Percentiles rank a stretch among this genome's conserved stretches.
Evolutionary conservation across 2,329 filamentous ascomycete species (phyloP).

Genomic region (Grosmannia huntii): DNA sequence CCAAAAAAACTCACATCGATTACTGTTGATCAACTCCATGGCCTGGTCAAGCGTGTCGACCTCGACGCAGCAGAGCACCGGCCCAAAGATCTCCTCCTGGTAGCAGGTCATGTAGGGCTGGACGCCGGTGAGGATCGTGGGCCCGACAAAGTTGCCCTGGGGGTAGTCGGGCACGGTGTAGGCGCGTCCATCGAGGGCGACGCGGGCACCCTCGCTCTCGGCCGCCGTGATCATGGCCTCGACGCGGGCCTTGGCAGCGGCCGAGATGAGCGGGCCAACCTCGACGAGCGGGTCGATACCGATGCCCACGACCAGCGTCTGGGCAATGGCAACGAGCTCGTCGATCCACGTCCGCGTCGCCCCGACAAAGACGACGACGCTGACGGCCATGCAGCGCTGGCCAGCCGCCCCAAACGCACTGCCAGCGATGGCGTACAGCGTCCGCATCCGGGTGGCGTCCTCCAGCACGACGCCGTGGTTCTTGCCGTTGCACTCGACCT

Average conservation of each 20-base stretch:
- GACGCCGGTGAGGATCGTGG: conserved; percentile 72
- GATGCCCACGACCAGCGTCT: conserved; percentile 46
- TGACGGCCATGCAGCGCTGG: conserved; percentile 77
- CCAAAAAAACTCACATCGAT: conserved; percentile 40
- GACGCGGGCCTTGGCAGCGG: conserved; percentile 65
- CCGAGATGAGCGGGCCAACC: conserved; percentile 68
- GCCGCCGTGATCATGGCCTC: conserved; percentile 62
- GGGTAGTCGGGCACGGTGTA: conserved; percentile 65
- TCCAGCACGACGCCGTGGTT: conserved; percentile 76
- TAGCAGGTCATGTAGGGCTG: conserved; percentile 74
- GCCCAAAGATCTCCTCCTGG: conserved; percentile 73
- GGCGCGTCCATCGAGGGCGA: conserved; percentile 66
- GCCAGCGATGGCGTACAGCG: conserved; percentile 69
- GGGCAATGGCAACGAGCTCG: conserved; percentile 65
- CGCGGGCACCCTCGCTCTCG: conserved; percentile 62
- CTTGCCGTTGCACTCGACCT: conserved; percentile 79
- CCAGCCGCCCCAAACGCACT: conserved; percentile 77
- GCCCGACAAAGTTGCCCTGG: conserved; percentile 72
- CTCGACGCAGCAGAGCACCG: conserved; percentile 69
- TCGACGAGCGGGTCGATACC: conserved; percentile 61
- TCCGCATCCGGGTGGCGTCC: conserved; percentile 81
- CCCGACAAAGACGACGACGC: conserved; percentile 67
- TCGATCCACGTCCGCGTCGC: conserved; percentile 72
- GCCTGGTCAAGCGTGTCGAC: conserved; percentile 67
- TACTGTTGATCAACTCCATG: conserved; percentile 67